Evolutionary conservation across 805 yeast genomes (phyloP).

Genomic region (Priceomyces fermenticarens): DNA sequence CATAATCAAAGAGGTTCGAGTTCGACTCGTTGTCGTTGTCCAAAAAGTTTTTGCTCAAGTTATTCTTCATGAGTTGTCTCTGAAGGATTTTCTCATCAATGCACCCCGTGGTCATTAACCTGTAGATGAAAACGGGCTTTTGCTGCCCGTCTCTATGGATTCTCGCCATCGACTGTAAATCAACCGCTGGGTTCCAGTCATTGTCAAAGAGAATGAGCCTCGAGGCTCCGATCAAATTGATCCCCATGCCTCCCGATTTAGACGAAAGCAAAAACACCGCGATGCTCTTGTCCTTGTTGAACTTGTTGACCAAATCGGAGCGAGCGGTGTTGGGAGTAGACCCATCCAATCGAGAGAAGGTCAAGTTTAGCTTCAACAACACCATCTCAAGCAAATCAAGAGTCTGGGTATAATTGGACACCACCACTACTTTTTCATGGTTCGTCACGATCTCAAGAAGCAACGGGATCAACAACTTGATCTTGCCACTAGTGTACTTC

Average conservation of each 20-base stretch:
- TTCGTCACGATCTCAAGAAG: conserved; percentile 44
- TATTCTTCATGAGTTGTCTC: conserved; percentile 81
- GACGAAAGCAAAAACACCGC: conserved; percentile 80
- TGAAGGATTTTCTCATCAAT: conserved; percentile 94
- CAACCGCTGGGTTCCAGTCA: conserved; percentile 96
- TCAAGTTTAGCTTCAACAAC: conserved; percentile 45
- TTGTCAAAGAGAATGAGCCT: conserved; percentile 82
- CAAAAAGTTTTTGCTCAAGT: conserved; percentile 70
- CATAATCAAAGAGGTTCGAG: conserved; percentile 64
- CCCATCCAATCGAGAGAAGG: conserved; percentile 76
- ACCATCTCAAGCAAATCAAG: conserved; percentile 69
- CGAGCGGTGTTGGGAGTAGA: conserved; percentile 68
- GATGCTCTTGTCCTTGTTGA: conserved; percentile 48
- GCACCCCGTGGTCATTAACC: conserved; percentile 83
- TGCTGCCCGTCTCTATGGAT: conserved; percentile 92
- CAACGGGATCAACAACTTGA: conserved; percentile 55
- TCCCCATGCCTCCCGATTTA: conserved; percentile 91
- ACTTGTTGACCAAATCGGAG: conserved; percentile 61
- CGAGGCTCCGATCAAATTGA: conserved; percentile 88
- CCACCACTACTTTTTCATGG: conserved; percentile 75
- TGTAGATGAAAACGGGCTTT: conserved; percentile 72
- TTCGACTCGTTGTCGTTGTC: conserved; percentile 39
- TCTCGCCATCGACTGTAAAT: conserved; percentile 92
- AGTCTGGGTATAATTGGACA: conserved; percentile 86
- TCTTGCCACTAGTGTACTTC: conserved; percentile 54